Base-by-base conservation (phyloP, 2,329 filamentous ascomycete species). In the Aphanocladium album region DNA sequence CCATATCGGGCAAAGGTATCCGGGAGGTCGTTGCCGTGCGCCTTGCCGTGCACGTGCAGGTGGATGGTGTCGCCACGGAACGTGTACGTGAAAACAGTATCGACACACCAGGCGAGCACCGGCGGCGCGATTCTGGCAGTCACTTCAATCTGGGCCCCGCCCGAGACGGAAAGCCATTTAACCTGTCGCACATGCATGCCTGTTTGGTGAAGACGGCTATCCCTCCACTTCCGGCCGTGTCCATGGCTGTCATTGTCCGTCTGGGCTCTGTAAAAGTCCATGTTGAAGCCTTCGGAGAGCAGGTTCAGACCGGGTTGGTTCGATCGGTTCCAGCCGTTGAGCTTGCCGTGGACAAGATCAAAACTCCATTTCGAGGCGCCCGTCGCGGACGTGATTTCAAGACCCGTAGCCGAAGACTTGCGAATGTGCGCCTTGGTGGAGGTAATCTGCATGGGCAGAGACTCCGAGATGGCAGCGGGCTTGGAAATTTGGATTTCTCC, bases 231-330 rank as follows among this genome's bases (percentile, higher is more conserved):
- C 56, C 77, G 74, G 1, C 84, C 85, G 64, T 83, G 82, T 7
- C 76, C 75, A 0, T 80, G 80, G 4, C 77, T 76, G 68, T 89
- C 87, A 68, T 89, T 89, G 72, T 89, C 85, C 0, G 86, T 89
- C 41, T 82, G 77, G 0, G 87, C 82, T 43, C 87, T 85, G 75
- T 86, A 89, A 69, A 89, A 82, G 63, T 79, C 78, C 45, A 87
- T 75, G 2, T 72, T 64, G 2, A 80, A 66, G 0, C 80, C 78
- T 33, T 76, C 68, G 4, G 76, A 77, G 53, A 83, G 73, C 30
- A 82, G 67, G 64, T 80, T 79, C 25, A 63, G 60, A 8, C 68
- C 52, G 0, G 70, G 67, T 3, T 64, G 59, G 3, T 62, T 56
- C 2, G 69, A 64, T 14, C 77, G 72, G 14, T 69, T 73, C 72